Percentiles rank a stretch among this genome's conserved stretches.
Conservation (phyloP, 1,284 basidiomycete species). For the Phlebopus sp. region DNA sequence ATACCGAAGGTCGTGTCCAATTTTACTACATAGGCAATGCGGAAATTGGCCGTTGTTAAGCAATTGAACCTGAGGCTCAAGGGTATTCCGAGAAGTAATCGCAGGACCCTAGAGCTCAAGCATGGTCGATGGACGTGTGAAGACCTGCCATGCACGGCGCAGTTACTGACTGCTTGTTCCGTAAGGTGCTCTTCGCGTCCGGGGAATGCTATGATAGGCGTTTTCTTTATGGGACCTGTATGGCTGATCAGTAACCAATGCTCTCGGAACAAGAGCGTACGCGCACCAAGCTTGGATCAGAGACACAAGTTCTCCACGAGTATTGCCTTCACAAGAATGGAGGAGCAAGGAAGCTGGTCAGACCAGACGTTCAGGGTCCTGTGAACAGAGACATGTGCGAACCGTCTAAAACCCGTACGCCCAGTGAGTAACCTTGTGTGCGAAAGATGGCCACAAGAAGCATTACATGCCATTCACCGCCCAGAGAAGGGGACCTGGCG, state of each 20-base stretch:
- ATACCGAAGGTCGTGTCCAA: conserved; percentile 1
- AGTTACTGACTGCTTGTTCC: background rate
- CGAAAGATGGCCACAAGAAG: background rate
- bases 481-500: background rate
- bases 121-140: background rate
- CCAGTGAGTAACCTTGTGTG: background rate
- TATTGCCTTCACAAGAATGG: background rate
- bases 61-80: conserved; percentile 4
- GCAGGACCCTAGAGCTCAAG: background rate
- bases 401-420: background rate
- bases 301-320: too few relatives aligned
- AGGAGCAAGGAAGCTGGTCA: background rate
- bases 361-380: background rate
- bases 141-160: background rate
- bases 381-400: background rate
- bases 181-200: background rate
- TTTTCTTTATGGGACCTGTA: background rate
- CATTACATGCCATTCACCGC: background rate
- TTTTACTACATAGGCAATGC: background rate
- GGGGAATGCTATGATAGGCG: conserved; percentile 4
- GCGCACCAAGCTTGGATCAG: too few relatives aligned
- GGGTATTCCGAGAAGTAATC: background rate
- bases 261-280: too few relatives aligned
- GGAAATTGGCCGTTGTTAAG: conserved; percentile 15
- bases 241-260: background rate